Base-by-base conservation (phyloP, 352 stramenopile species). In the Pythium folliculosum region DNA sequence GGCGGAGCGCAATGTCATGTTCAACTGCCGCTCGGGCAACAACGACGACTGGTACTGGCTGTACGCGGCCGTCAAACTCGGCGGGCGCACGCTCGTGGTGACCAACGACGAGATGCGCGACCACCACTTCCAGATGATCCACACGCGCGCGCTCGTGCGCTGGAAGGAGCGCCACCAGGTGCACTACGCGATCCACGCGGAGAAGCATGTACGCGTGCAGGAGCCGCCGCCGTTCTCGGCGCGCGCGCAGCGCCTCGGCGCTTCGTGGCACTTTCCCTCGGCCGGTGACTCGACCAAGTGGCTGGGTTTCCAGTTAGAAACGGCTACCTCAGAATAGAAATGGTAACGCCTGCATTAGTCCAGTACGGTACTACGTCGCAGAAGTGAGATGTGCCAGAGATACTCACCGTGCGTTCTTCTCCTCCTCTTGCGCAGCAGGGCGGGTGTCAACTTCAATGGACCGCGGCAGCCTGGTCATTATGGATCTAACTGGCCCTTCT, bases 1-100 rank as follows among this genome's bases (percentile, higher is more conserved):
- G 92, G 77, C 80, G 21, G 59, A 81, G 14, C 74, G 78, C 50
- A 75, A 76, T 50, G 72, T 91, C 17, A 91, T 99, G 71, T 99
- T 97, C 83, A 92, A 97, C 50, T 98, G 96, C 73, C 82, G 90
- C 17, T 72, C 67, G 16, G 94, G 96, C 35, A 99, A 99, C 84
- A 99, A 99, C 67, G 97, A 99, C 84, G 97, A 99, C 88, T 99
- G 96, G 97, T 99, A 99, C 81, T 99, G 97, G 97, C 89, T 99
- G 70, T 98, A 98, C 74, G 95, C 96, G 5, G 95, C 94, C 7
- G 84, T 98, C 47, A 90, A 88, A 65, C 75, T 89, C n/a, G 79
- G 88, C 48, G 80, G 80, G 1, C 80, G 84, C 52, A 91, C 82
- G 57, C 72, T 98, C 21, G 81, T 97, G 45, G 77, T 99, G 10